Base-by-base conservation (phyloP, 2,329 filamentous ascomycete genomes). In the Alternaria tenuissima region DNA sequence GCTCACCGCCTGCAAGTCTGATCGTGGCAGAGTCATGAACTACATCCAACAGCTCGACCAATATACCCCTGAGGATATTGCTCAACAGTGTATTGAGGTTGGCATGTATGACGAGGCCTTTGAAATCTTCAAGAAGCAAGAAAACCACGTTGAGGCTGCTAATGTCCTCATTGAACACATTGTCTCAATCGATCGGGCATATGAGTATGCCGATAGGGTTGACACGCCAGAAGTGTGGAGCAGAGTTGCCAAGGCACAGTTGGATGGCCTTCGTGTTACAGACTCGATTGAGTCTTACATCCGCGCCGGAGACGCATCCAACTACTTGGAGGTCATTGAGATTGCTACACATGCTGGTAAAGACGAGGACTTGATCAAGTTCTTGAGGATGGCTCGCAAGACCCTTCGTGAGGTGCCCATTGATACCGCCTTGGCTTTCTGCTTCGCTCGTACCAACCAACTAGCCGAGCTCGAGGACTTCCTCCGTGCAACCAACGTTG, bases 201-300 rank as follows among this genome's bases (percentile, higher is more conserved):
- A 97, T 76, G 92, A 93, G 42, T 99, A 95, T 76, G 96, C 95
- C 18, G 95, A 99, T 74, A 91, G 94, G 65, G 92, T 99, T 59
- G 95, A 99, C 72, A 82, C 93, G 62, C 91, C 95, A 3, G 93
- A 97, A 73, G 95, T 99, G 26, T 99, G 95, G 95, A 98, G 94
- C 84, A 94, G 92, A 83, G 94, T 99, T 69, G 95, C 93, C 66
- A 99, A 99, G 85, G 94, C 95, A 57, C 95, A 99, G 82, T 87
- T 99, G 58, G 95, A 99, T 77, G 95, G 95, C 69, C 89, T 99
- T 38, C 93, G 95, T 62, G 90, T 99, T 30, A 89, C 89, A 52
- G 95, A 99, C 81, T 89, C 92, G 43, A 96, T 99, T 67, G 93
- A 97, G 62, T 98, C 95, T 0, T 99, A 99, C 81, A 97, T 99